These are phyloP conservation scores for Eimeria brunetti DNA, from an alignment of 169 alveolate species.

Conservation along the genomic window DNA sequence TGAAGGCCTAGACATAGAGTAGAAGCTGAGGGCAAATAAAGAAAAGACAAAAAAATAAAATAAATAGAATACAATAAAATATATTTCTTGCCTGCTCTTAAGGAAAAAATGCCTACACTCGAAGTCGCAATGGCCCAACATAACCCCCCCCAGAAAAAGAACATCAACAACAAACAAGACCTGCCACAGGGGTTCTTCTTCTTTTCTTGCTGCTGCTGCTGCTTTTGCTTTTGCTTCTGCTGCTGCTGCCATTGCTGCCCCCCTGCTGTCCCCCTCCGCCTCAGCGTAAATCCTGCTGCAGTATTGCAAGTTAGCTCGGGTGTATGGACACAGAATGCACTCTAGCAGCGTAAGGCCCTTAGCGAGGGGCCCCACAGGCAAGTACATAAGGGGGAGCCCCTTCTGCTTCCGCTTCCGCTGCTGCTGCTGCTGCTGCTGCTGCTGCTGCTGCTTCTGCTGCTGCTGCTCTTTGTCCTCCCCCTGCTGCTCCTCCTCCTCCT, in stretches of 20 bases:
- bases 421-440: conserved; percentile 46
- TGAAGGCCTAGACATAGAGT: no score
- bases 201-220: not conserved
- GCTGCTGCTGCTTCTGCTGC: conserved; percentile 27
- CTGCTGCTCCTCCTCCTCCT: no score
- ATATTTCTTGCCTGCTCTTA: conserved; percentile 31
- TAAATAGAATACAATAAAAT: not conserved
- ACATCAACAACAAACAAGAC: conserved; percentile 71
- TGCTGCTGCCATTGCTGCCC: not conserved
- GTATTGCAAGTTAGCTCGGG: conserved; percentile 42
- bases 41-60: no score
- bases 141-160: conserved; percentile 63
- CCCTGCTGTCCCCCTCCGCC: not conserved
- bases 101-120: conserved; percentile 73
- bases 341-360: conserved; percentile 44
- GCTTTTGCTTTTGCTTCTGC: not conserved
- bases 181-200: conserved; percentile 42
- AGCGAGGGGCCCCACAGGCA: conserved; percentile 27
- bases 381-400: not conserved
- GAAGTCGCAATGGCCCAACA: conserved; percentile 75
- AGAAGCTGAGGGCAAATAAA: no score
- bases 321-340: conserved; percentile 53
- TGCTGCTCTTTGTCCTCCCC: no score
- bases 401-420: conserved; percentile 6
- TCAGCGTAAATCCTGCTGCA: conserved; percentile 17